Conservation (phyloP, 805 yeast species). For the Myxozyma mucilagina region DNA sequence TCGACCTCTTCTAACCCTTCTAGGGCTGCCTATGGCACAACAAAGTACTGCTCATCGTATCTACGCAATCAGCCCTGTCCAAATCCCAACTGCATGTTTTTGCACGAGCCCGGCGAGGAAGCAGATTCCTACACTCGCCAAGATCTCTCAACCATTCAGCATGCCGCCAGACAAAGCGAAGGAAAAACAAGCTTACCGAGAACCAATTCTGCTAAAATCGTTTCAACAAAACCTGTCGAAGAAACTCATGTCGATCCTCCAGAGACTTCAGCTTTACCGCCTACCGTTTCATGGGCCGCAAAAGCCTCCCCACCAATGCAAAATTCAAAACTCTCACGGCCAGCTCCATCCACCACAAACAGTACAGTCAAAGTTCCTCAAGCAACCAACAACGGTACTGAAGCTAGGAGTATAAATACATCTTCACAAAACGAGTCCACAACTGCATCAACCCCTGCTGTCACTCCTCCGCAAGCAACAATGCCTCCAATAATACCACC, state of each 20-base stretch:
- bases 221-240: slow-evolving; percentile 8
- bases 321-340: slow-evolving; percentile 18
- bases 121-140: slow-evolving; percentile 94
- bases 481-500: neutral
- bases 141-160: slow-evolving; percentile 71
- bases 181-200: slow-evolving; percentile 27
- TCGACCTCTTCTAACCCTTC: neutral
- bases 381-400: neutral
- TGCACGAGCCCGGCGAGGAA: slow-evolving; percentile 99
- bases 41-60: slow-evolving; percentile 96
- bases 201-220: neutral
- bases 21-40: slow-evolving; percentile 93
- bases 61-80: slow-evolving; percentile 95
- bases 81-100: slow-evolving; percentile 97
- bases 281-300: slow-evolving; percentile 69
- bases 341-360: slow-evolving; percentile 1
- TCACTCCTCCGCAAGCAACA: neutral
- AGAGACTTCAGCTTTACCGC: slow-evolving; percentile 59
- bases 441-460: neutral
- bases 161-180: slow-evolving; percentile 42
- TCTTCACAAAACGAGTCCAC: neutral
- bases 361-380: neutral
- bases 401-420: neutral
- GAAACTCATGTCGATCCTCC: slow-evolving; percentile 28
- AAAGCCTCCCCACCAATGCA: slow-evolving; percentile 43